phyloP scores from a whole-genome alignment of 345 rosid species.

The Syzygium oleosum region DNA sequence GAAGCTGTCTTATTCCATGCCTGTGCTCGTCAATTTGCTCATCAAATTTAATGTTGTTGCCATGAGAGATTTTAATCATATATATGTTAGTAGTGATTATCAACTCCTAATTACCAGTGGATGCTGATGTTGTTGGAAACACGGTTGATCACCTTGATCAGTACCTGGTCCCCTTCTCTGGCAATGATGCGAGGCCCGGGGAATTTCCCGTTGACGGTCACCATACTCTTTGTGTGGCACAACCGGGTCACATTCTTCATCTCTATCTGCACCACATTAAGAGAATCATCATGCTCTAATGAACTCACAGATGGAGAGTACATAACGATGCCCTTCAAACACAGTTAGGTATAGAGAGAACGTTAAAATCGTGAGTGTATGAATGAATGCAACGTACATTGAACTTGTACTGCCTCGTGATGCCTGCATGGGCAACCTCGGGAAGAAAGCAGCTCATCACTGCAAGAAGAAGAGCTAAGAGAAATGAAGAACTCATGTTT shows the following conservation, averaged over 20 bases:
- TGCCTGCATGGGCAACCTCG: constrained; percentile 14
- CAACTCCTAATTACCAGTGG: constrained; percentile 23
- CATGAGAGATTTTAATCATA: neutral
- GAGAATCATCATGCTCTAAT: neutral
- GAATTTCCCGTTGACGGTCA: constrained; percentile 44
- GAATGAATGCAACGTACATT: constrained; percentile 9
- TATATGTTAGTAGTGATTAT: neutral
- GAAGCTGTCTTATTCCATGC: constrained; percentile 69
- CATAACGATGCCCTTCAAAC: neutral
- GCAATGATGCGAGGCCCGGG: constrained; percentile 47
- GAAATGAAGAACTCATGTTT: neutral
- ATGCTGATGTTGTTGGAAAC: constrained; percentile 27
- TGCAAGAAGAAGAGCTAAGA: constrained; percentile 10
- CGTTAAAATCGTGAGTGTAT: neutral
- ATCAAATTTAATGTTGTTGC: neutral
- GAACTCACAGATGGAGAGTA: neutral
- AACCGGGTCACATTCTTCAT: constrained; percentile 32
- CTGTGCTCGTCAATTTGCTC: constrained; percentile 12
- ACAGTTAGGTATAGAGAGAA: neutral
- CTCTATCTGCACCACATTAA: constrained; percentile 16
- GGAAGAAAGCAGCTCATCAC: constrained; percentile 14
- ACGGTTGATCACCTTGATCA: constrained; percentile 35
- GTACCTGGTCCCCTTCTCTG: constrained; percentile 44
- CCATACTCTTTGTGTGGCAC: constrained; percentile 40
- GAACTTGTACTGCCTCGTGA: constrained; percentile 43